Evolutionary conservation across 768 basidiomycete species (phyloP).

Genomic region (Lentinus tigrinus): DNA sequence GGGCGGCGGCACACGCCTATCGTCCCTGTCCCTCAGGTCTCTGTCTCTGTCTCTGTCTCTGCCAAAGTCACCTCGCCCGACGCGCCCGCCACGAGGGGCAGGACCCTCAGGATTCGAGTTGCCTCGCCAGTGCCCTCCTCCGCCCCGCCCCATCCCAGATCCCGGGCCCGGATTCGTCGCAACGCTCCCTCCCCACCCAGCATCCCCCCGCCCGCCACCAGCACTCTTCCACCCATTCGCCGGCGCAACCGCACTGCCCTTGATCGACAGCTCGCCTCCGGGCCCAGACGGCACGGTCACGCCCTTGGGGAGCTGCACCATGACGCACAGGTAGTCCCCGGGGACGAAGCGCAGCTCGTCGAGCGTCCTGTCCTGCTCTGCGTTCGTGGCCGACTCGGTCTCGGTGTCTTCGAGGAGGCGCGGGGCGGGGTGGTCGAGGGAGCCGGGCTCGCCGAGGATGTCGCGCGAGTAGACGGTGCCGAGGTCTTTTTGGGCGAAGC

Average conservation of each 20-base stretch:
- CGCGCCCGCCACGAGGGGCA: conserved; percentile 36
- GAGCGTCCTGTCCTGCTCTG: conserved; percentile 57
- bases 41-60: conserved; percentile 26
- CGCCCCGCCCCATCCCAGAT: conserved; percentile 40
- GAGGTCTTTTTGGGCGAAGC: conserved; percentile 74
- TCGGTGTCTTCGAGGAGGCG: conserved; percentile 57
- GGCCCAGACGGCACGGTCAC: conserved; percentile 37
- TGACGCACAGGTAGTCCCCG: conserved; percentile 74
- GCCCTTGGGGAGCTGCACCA: conserved; percentile 75
- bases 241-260: conserved; percentile 42
- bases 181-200: conserved; percentile 46
- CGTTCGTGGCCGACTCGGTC: conserved; percentile 1
- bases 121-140: conserved; percentile 71
- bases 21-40: conserved; percentile 28
- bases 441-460: conserved; percentile 77
- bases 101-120: conserved; percentile 52
- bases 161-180: conserved; percentile 33
- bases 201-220: conserved; percentile 37
- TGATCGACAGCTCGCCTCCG: conserved; percentile 52
- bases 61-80: conserved; percentile 23
- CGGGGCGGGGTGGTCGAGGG: conserved; percentile 54
- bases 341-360: conserved; percentile 80
- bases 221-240: conserved; percentile 37
- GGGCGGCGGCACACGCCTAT: conserved; percentile 14
- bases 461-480: conserved; percentile 83